Percentiles rank a stretch among this genome's conserved stretches.
phyloP scores from a whole-genome alignment of 176 grass and related monocot species.

The Oryza meyeriana region DNA sequence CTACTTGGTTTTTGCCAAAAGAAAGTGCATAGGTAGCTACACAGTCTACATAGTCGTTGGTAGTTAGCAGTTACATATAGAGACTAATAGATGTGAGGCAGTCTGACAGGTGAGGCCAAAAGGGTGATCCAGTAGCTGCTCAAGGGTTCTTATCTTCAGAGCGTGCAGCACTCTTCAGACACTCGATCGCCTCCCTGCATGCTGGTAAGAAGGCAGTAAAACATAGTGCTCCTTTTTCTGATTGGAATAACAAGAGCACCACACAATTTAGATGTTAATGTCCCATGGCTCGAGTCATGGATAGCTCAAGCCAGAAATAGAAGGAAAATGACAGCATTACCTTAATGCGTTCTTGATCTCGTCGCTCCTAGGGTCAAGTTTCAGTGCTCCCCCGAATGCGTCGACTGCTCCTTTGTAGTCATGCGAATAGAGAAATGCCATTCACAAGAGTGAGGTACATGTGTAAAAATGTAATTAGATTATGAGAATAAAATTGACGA shows the following conservation, averaged over 20 bases:
- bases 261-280: not conserved
- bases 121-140: not conserved
- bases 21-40: not conserved
- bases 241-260: not conserved
- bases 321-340: not conserved
- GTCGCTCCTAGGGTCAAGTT: constrained; percentile 13
- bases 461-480: not conserved
- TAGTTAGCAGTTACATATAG: too few relatives aligned
- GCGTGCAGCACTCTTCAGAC: not conserved
- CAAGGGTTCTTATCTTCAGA: not conserved
- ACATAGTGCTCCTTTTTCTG: not conserved
- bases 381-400: constrained; percentile 10
- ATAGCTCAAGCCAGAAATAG: not conserved
- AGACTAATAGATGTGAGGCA: too few relatives aligned
- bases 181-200: not conserved
- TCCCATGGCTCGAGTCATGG: not conserved
- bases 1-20: too few relatives aligned
- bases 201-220: not conserved
- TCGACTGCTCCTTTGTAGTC: not conserved
- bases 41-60: not conserved
- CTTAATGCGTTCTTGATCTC: constrained; percentile 37
- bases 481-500: not conserved
- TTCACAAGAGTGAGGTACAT: not conserved
- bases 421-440: not conserved
- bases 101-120: not conserved